A percentile compares a stretch with the other conserved stretches of the same genome.
These are phyloP conservation scores for Phytophthora kernoviae DNA, from an alignment of 352 stramenopile species.

Conservation along the genomic window DNA sequence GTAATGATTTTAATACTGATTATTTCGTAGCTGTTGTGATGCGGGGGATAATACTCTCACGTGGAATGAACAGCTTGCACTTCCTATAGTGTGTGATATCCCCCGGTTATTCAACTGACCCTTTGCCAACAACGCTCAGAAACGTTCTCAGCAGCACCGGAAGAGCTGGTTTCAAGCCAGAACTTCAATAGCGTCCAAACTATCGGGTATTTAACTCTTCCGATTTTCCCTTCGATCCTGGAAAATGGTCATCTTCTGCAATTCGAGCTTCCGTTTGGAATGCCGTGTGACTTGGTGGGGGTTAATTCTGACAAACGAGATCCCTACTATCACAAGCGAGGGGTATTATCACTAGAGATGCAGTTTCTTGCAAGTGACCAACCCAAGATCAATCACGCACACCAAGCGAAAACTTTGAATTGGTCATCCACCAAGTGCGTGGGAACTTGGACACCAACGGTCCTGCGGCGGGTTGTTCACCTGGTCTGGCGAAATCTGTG, in stretches of 20 bases:
- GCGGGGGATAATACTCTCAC: constrained; percentile 13
- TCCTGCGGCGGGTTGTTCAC: not conserved
- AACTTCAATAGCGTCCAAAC: constrained; percentile 10
- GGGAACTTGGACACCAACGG: not conserved
- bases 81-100: constrained; percentile 14
- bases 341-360: constrained; percentile 36
- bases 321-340: constrained; percentile 23
- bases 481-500: constrained; percentile 6
- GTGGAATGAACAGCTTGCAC: constrained; percentile 43
- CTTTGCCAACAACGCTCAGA: constrained; percentile 14
- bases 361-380: constrained; percentile 31
- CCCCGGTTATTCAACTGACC: constrained; percentile 26
- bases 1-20: not conserved
- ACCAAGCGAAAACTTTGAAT: constrained; percentile 11
- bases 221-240: constrained; percentile 29
- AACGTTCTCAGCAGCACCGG: not conserved
- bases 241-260: constrained; percentile 34
- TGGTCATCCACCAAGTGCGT: constrained; percentile 32
- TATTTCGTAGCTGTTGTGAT: constrained; percentile 14
- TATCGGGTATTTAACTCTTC: constrained; percentile 31
- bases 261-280: constrained; percentile 34
- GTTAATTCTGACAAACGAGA: not conserved
- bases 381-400: not conserved
- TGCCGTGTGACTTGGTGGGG: not conserved
- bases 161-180: not conserved